Conservation (phyloP, 225 moss, liverwort and hornwort genomes). For the Asterella californica region DNA sequence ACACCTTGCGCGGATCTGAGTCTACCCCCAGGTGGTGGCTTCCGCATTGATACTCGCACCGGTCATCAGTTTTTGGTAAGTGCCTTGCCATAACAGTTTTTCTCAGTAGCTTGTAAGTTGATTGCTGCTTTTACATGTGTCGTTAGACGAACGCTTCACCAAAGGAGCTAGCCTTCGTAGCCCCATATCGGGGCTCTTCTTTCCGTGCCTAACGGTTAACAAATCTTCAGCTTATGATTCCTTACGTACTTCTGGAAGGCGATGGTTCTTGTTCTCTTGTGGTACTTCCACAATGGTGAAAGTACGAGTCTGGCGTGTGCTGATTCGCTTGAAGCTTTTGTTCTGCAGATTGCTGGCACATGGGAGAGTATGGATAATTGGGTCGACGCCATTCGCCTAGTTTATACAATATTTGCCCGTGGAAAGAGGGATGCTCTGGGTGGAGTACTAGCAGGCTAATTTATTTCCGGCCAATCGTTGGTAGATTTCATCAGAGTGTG, state of each 20-base stretch:
- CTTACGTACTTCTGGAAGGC: not conserved
- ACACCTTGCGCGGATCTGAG: conserved; percentile 84
- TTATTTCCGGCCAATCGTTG: not conserved
- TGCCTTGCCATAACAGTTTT: not conserved
- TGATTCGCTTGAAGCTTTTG: not conserved
- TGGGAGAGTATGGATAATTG: conserved; percentile 98
- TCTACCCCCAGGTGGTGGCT: conserved; percentile 91
- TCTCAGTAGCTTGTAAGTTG: not conserved
- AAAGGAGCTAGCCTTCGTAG: not conserved
- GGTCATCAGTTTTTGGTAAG: conserved; percentile 83
- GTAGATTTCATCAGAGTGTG: conserved; percentile 1
- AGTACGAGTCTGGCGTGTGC: not conserved
- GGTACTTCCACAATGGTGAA: too few species aligned
- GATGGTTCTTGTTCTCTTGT: too few species aligned
- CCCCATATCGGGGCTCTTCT: not conserved
- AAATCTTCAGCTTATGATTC: too few species aligned
- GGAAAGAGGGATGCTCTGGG: conserved; percentile 86
- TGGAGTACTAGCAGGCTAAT: conserved; percentile 73
- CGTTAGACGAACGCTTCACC: not conserved
- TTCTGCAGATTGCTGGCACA: conserved; percentile 84
- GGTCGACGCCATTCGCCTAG: conserved; percentile 97
- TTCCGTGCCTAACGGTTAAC: not conserved
- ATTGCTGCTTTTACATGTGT: not conserved
- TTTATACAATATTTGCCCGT: conserved; percentile 88
- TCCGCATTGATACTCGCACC: conserved; percentile 67